Conservation (phyloP, 2,329 filamentous ascomycete genomes). For the Fusarium pininemorale region DNA sequence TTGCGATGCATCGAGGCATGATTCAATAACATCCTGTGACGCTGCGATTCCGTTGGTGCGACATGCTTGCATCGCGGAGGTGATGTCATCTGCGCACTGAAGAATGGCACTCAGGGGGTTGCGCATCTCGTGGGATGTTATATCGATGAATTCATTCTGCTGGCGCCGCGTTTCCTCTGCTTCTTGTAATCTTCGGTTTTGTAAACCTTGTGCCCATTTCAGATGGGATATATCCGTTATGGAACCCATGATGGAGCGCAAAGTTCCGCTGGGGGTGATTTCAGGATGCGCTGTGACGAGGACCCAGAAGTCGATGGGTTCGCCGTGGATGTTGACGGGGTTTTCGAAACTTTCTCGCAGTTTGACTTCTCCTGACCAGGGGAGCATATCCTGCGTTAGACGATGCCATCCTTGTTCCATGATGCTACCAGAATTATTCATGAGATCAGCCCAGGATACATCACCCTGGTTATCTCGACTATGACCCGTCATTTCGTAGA, state of each 20-base stretch:
- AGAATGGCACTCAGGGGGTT: slow-evolving; percentile 77
- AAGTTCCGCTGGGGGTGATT: slow-evolving; percentile 44
- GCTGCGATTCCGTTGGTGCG: background rate
- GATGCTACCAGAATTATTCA: slow-evolving; percentile 47
- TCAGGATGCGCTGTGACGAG: slow-evolving; percentile 50
- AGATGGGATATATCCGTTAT: slow-evolving; percentile 56
- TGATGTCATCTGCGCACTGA: slow-evolving; percentile 76
- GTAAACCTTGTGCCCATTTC: slow-evolving; percentile 53
- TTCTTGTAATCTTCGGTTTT: slow-evolving; percentile 49
- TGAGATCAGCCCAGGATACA: slow-evolving; percentile 53
- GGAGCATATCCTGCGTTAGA: slow-evolving; percentile 45
- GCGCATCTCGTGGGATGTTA: slow-evolving; percentile 74
- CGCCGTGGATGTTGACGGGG: slow-evolving; percentile 34
- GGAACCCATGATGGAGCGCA: slow-evolving; percentile 52
- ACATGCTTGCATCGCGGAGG: slow-evolving; percentile 49
- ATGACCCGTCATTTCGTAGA: slow-evolving; percentile 58
- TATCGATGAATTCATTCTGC: slow-evolving; percentile 76
- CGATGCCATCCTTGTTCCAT: slow-evolving; percentile 52
- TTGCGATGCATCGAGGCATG: slow-evolving; percentile 74
- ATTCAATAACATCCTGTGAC: slow-evolving; percentile 56
- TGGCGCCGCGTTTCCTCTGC: slow-evolving; percentile 54
- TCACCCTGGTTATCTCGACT: slow-evolving; percentile 49
- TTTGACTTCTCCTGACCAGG: slow-evolving; percentile 54
- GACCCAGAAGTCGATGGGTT: slow-evolving; percentile 56
- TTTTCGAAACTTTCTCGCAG: slow-evolving; percentile 45